Evolutionary conservation across 331 rosid genomes (phyloP).

Genomic region (Spiraea crenata): DNA sequence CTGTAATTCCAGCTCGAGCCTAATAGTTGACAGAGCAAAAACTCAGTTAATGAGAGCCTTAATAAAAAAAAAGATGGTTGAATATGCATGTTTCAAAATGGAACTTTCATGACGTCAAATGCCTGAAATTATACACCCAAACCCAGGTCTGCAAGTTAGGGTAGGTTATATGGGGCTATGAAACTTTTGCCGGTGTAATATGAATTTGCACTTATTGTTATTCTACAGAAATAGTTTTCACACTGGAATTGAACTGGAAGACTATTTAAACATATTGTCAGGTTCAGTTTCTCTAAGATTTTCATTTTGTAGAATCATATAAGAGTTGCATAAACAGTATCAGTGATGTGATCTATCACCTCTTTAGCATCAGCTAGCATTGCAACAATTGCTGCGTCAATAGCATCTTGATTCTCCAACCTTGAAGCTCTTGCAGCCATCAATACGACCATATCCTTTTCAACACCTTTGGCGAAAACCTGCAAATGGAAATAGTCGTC

Average conservation of each 20-base stretch:
- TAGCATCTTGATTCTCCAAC: constrained; percentile 39
- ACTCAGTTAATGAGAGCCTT: not conserved
- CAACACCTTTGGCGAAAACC: constrained; percentile 35
- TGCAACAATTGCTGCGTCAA: constrained; percentile 39
- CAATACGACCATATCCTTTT: constrained; percentile 30
- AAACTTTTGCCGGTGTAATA: not conserved
- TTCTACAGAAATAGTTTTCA: not conserved
- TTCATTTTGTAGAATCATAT: not conserved
- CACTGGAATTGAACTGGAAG: not conserved
- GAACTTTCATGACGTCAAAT: not conserved
- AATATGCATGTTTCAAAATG: not conserved
- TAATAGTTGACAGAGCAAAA: not conserved
- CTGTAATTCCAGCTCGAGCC: constrained; percentile 60
- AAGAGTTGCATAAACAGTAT: not conserved
- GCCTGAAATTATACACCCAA: not conserved
- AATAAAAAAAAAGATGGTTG: not conserved
- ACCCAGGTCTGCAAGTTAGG: not conserved
- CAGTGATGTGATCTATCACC: constrained; percentile 11
- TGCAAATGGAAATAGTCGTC: not conserved
- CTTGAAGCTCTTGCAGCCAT: constrained; percentile 43
- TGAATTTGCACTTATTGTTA: not conserved
- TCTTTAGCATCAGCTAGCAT: constrained; percentile 40
- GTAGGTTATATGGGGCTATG: not conserved
- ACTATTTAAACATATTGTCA: not conserved
- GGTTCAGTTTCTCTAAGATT: not conserved